Evolutionary conservation across 2,329 filamentous ascomycete species (phyloP).

Genomic region (Celoporthe dispersa): DNA sequence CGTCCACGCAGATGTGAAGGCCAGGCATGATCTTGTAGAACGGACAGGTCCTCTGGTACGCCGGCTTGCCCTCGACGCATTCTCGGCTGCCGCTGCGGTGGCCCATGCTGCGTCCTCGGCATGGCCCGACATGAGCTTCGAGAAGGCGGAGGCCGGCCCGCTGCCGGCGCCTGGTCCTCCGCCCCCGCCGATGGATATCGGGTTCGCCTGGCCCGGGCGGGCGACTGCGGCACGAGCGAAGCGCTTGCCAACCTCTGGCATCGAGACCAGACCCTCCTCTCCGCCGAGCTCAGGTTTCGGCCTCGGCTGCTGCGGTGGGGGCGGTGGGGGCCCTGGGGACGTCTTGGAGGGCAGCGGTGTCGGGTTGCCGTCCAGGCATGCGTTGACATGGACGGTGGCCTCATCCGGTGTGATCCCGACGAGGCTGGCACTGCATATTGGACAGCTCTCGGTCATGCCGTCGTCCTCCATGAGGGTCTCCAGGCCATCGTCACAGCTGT

Average conservation of each 20-base stretch:
- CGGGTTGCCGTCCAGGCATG: constrained; percentile 84
- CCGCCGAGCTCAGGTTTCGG: constrained; percentile 23
- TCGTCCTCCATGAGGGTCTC: constrained; percentile 38
- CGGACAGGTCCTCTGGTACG: constrained; percentile 88
- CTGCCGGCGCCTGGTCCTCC: constrained; percentile 31
- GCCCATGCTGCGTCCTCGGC: constrained; percentile 92
- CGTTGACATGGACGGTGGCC: constrained; percentile 85
- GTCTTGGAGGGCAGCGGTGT: constrained; percentile 54
- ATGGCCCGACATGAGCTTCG: constrained; percentile 89
- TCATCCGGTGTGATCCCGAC: constrained; percentile 65
- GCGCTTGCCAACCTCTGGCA: constrained; percentile 53
- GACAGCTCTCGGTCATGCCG: constrained; percentile 60
- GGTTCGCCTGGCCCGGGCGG: constrained; percentile 79
- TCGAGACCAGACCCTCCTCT: constrained; percentile 38
- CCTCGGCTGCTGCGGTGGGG: constrained; percentile 24
- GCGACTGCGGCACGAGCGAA: constrained; percentile 73
- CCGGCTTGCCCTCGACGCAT: constrained; percentile 81
- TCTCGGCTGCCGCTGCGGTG: constrained; percentile 78
- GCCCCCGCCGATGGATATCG: constrained; percentile 61
- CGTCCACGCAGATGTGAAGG: constrained; percentile 91
- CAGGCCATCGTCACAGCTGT: constrained; percentile 41
- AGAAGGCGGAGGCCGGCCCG: constrained; percentile 73
- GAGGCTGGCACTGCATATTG: constrained; percentile 75
- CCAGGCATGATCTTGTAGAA: constrained; percentile 99
- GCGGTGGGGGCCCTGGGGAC: constrained; percentile 28